These are phyloP conservation scores for Russula earlei DNA, from an alignment of 768 basidiomycete species.

Conservation along the genomic window DNA sequence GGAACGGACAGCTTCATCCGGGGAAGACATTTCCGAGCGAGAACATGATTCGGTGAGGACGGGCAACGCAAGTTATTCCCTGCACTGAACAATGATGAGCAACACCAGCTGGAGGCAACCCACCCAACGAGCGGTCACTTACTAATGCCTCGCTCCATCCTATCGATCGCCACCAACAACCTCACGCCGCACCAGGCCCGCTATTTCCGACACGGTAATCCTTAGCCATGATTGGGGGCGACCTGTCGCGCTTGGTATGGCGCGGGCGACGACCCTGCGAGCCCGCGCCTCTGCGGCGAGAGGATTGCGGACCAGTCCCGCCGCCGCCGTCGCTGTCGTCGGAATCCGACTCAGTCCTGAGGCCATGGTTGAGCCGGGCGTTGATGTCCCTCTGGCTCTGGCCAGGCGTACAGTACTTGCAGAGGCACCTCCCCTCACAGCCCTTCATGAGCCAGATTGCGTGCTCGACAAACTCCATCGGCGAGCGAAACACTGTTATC, in stretches of 20 bases:
- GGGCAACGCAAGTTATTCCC: no score
- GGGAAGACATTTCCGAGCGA: no score
- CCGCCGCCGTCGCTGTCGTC: not conserved
- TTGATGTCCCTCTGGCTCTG: constrained; percentile 4
- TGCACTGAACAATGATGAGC: not conserved
- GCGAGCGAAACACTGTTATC: constrained; percentile 7
- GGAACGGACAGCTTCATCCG: no score
- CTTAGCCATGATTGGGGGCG: constrained; percentile 1
- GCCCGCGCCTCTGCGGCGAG: not conserved
- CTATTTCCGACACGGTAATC: not conserved
- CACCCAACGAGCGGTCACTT: not conserved
- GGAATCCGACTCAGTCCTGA: not conserved
- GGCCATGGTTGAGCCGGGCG: not conserved
- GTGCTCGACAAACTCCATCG: constrained; percentile 16
- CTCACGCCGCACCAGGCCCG: not conserved
- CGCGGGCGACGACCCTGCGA: not conserved
- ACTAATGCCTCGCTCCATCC: not conserved
- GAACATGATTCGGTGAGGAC: no score
- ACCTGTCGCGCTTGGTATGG: not conserved
- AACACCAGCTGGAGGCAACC: not conserved
- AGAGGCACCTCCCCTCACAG: not conserved
- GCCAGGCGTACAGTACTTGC: constrained; percentile 2
- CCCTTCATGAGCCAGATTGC: constrained; percentile 19
- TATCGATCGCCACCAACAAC: not conserved
- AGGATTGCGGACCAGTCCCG: not conserved